Evolutionary conservation across 2,329 filamentous ascomycete species (phyloP).

Genomic region (Aureobasidium sp.): DNA sequence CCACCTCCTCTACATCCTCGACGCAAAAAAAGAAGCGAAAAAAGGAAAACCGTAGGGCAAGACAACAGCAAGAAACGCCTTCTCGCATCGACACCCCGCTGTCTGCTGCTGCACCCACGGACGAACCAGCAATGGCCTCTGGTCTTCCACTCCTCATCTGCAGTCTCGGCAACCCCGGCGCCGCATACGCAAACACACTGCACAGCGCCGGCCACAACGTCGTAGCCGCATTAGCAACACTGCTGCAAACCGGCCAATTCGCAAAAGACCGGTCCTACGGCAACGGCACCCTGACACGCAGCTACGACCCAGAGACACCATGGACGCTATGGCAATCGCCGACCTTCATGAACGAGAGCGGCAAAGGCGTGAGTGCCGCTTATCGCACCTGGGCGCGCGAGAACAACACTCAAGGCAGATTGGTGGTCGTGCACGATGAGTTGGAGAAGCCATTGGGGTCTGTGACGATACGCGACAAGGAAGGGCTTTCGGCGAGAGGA

Average conservation of each 20-base stretch:
- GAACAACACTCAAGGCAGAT: constrained; percentile 31
- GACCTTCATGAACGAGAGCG: constrained; percentile 77
- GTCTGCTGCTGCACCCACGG: neutral
- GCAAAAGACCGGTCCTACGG: constrained; percentile 32
- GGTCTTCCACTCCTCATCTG: constrained; percentile 60
- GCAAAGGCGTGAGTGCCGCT: constrained; percentile 59
- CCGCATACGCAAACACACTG: constrained; percentile 64
- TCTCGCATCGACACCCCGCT: neutral
- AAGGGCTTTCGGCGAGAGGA: constrained; percentile 45
- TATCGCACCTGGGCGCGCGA: constrained; percentile 52
- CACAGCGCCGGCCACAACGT: constrained; percentile 84
- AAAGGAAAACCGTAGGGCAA: neutral
- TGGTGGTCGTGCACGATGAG: constrained; percentile 87
- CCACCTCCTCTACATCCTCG: neutral
- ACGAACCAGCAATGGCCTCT: neutral
- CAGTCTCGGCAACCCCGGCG: constrained; percentile 77
- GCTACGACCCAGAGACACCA: constrained; percentile 26
- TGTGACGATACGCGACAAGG: constrained; percentile 50
- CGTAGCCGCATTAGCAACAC: constrained; percentile 53
- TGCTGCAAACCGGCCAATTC: constrained; percentile 32
- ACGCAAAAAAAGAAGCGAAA: neutral
- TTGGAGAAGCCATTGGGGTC: constrained; percentile 65
- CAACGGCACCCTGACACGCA: constrained; percentile 23
- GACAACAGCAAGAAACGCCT: neutral
- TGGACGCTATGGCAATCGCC: constrained; percentile 68